Evolutionary conservation across 2,329 filamentous ascomycete species (phyloP), one percentile per base, ranked within the genome.

Genomic region (Fusarium tjaetaba): DNA sequence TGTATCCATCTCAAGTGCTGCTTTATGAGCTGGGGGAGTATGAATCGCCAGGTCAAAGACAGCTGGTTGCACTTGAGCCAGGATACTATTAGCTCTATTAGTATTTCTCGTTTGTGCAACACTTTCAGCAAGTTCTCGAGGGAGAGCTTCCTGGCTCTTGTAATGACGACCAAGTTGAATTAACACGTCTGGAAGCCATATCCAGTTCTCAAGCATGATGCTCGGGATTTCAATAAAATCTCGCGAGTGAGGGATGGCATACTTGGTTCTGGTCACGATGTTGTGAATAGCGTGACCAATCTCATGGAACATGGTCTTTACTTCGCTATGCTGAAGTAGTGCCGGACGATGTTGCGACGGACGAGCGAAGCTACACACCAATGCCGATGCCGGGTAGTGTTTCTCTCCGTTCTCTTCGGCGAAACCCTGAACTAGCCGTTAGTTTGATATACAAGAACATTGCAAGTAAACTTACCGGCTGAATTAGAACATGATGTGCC

Each of bases 381-480:
- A 11, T 1, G 51, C 15, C 4, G 51, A 55, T n/a, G 51, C 36
- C 5, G 51, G 26, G 14, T 20, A n/a, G 20, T 55, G 51, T 5
- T 18, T 41, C 0, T 30, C 36, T 0, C 26, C 11, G 4, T 4
- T 41, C 1, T 0, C 3, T 41, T 41, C 36, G 0, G 6, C 0
- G 7, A 55, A 55, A 1, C 51, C 36, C 51, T 41, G 26, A 55
- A 4, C 1, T n/a, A 0, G 14, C 0, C 8, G 11, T 55, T 9
- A 39, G 36, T 13, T 38, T 13, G 10, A 20, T 15, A 13, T 28
- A 26, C n/a, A n/a, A n/a, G n/a, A n/a, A n/a, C n/a, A 15, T 20
- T 8, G 4, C 6, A 30, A 14, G 5, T n/a, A 22, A 30, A 41
- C 36, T 10, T 55, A 55, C 51, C 1, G 51, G 24, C 2, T 30